Evolutionary conservation across 495 filamentous ascomycete species (phyloP).

Genomic region (Hyaloscypha hepaticicola): DNA sequence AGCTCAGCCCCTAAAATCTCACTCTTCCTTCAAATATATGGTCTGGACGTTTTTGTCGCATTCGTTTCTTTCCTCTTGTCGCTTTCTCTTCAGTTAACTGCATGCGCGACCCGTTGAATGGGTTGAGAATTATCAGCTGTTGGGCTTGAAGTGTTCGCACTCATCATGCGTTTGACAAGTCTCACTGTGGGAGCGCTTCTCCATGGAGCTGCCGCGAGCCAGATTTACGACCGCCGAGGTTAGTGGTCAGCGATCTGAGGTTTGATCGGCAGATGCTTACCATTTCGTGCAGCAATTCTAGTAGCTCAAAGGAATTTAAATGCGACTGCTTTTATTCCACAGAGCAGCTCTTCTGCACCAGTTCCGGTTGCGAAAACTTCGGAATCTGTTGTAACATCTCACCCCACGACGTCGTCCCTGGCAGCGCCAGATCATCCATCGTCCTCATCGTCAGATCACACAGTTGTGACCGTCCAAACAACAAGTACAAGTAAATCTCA

Average conservation of each 20-base stretch:
- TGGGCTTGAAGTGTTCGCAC: neutral
- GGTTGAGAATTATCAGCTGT: conserved; percentile 6
- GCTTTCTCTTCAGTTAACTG: conserved; percentile 8
- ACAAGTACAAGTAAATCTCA: neutral
- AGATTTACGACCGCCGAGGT: conserved; percentile 14
- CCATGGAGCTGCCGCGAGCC: conserved; percentile 4
- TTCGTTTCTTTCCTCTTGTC: neutral
- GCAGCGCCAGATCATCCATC: neutral
- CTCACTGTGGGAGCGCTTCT: conserved; percentile 17
- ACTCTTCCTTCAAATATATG: neutral
- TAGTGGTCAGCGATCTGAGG: neutral
- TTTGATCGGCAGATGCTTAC: neutral
- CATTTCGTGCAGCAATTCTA: neutral
- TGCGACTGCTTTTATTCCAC: neutral
- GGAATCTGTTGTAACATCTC: neutral
- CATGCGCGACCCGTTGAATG: conserved; percentile 5
- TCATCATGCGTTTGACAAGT: conserved; percentile 17
- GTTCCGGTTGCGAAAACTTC: neutral
- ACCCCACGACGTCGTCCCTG: neutral
- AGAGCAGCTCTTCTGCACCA: neutral
- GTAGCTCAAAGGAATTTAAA: neutral
- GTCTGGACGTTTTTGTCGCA: neutral
- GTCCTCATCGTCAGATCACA: neutral
- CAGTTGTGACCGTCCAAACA: neutral
- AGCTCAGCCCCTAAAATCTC: conserved; percentile 7